phyloP scores from a whole-genome alignment of 2,329 filamentous ascomycete genomes.

The Calonectria henricotiae region DNA sequence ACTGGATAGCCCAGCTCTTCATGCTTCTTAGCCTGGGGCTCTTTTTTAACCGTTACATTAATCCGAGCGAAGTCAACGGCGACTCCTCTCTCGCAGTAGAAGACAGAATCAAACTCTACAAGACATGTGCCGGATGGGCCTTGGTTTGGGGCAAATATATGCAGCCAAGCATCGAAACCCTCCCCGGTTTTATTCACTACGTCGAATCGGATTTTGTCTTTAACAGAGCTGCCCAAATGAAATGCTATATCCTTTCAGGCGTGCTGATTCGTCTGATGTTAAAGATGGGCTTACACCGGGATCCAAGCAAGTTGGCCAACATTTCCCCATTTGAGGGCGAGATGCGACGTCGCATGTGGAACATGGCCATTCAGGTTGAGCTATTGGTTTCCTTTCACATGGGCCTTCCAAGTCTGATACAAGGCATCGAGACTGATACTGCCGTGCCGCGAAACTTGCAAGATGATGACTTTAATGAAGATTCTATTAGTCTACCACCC shows the following conservation, averaged over 20 bases:
- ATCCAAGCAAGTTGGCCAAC: conserved; percentile 67
- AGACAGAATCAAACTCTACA: conserved; percentile 66
- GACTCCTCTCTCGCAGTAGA: conserved; percentile 61
- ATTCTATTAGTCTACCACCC: conserved; percentile 70
- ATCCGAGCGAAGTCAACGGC: conserved; percentile 62
- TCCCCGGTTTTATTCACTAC: conserved; percentile 69
- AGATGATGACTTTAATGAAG: conserved; percentile 77
- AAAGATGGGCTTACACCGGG: conserved; percentile 74
- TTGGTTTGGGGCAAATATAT: conserved; percentile 68
- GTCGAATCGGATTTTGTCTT: conserved; percentile 70
- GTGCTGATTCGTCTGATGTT: conserved; percentile 70
- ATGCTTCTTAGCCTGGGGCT: conserved; percentile 64
- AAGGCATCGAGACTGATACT: conserved; percentile 76
- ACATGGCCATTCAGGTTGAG: conserved; percentile 73
- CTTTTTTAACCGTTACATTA: conserved; percentile 64
- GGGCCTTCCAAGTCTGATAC: conserved; percentile 78
- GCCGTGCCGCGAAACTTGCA: conserved; percentile 74
- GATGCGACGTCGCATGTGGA: conserved; percentile 71
- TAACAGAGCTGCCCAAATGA: conserved; percentile 68
- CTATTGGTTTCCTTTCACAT: conserved; percentile 78
- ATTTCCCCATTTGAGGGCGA: conserved; percentile 70
- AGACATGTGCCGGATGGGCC: conserved; percentile 68
- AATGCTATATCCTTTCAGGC: conserved; percentile 69
- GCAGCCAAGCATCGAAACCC: conserved; percentile 65
- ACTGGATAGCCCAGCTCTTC: conserved; percentile 70